Evolutionary conservation across 2,329 filamentous ascomycete species (phyloP), one percentile per base, ranked within the genome.

Genomic region (Ascocoryne sarcoides): DNA sequence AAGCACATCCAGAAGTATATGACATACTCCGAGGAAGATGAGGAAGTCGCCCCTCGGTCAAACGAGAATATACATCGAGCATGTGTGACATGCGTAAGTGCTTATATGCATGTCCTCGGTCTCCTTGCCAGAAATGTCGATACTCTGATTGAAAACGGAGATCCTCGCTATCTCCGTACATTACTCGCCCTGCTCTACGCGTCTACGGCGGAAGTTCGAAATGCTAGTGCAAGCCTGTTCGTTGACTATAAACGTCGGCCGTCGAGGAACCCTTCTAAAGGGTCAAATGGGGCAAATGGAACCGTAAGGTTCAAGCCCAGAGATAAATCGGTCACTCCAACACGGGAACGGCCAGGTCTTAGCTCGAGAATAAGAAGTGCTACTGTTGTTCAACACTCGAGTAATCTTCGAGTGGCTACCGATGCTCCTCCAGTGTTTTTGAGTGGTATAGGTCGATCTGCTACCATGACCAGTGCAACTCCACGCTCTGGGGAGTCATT

Each of bases 401-500:
- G 31, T 15, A 58, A 55, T 38, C 62, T 80, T 7, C 65, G 66
- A 16, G 75, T 79, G 15, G 63, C 74, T 15, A 79, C 74, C 0
- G 73, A 79, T 47, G 66, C 74, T 5, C 53, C 57, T 8, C 60
- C 65, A 63, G 63, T 69, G 0, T 73, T 69, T 37, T 57, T 71
- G 39, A 74, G 73, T 44, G 69, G 70, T 21, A 60, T 57, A 9
- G 61, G 65, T 10, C 69, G 75, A 16, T 71, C 71, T 19, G 69
- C 70, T 2, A 71, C 68, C 3, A 64, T 70, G 48, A 54, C 51
- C 10, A 58, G 52, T 42, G 53, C 71, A n/a, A 93, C 86, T 1
- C 86, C 87, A 33, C 79, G 84, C 17, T 93, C 86, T 5, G 84
- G 82, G 32, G 87, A 94, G 54, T 86, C 84, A 0, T 93, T 92